These are phyloP conservation scores for Diaporthe citrichinensis DNA, from an alignment of 2,329 filamentous ascomycete species.

Conservation along the genomic window DNA sequence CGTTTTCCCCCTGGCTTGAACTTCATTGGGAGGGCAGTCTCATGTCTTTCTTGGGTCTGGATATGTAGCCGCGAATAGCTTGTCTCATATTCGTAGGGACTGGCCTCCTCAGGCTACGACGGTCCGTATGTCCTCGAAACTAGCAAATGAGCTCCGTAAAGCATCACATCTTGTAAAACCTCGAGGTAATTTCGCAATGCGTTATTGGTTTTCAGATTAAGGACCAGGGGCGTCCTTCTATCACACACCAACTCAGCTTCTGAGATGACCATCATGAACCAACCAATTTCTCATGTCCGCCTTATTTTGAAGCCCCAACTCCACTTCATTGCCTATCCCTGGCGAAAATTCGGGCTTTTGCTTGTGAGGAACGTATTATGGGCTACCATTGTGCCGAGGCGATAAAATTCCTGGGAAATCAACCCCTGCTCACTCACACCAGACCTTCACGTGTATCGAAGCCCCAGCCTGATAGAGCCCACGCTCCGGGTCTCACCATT, in stretches of 20 bases:
- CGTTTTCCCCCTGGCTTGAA: background rate
- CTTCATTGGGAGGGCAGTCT: background rate
- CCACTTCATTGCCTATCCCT: background rate
- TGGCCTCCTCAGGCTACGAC: background rate
- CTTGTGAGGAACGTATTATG: background rate
- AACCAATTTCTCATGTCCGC: background rate
- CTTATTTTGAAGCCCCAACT: slow-evolving; percentile 1
- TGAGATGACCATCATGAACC: background rate
- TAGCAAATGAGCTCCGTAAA: background rate
- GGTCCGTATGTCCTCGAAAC: too few relatives aligned
- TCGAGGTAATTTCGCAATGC: background rate
- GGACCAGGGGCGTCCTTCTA: background rate
- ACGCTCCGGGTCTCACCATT: background rate
- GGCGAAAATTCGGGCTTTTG: too few relatives aligned
- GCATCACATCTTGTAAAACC: background rate
- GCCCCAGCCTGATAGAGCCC: background rate
- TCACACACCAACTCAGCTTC: background rate
- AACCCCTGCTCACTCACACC: background rate
- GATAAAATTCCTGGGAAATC: background rate
- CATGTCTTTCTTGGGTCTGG: too few relatives aligned
- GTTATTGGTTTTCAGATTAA: too few relatives aligned
- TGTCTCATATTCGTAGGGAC: background rate
- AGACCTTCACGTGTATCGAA: background rate
- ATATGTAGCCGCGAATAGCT: background rate
- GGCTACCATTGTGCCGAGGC: background rate